Conservation (phyloP, 768 basidiomycete genomes). For the Boletus vermiculosoides region DNA sequence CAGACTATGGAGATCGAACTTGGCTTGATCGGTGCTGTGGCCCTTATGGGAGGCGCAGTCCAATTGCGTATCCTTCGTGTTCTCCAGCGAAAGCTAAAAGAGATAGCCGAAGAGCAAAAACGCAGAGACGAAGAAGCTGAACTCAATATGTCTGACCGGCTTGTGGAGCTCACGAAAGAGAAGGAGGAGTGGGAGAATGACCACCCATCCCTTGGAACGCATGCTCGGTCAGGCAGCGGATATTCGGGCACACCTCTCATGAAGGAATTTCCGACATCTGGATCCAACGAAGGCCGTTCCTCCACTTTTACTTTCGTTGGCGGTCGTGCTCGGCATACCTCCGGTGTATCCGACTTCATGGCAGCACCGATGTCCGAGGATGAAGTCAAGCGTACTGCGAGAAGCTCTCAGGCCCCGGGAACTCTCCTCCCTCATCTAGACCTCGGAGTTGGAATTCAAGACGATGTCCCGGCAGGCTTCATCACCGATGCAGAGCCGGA, state of each 20-base stretch:
- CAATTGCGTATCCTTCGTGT: constrained; percentile 84
- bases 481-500: constrained; percentile 47
- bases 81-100: constrained; percentile 73
- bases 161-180: constrained; percentile 64
- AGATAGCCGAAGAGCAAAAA: constrained; percentile 74
- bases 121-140: constrained; percentile 76
- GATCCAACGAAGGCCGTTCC: constrained; percentile 41
- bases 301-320: constrained; percentile 52
- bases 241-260: constrained; percentile 64
- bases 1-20: constrained; percentile 94
- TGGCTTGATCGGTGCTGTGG: constrained; percentile 79
- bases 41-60: constrained; percentile 85
- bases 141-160: constrained; percentile 64
- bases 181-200: constrained; percentile 85
- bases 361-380: constrained; percentile 61
- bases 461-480: constrained; percentile 71
- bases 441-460: constrained; percentile 70
- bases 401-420: constrained; percentile 46
- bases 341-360: constrained; percentile 73
- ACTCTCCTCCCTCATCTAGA: constrained; percentile 69
- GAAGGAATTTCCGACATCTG: constrained; percentile 57
- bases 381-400: constrained; percentile 52
- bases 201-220: constrained; percentile 63
- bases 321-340: constrained; percentile 57
- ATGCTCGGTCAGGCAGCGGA: constrained; percentile 62